phyloP scores from a whole-genome alignment of 148 eudicot genomes.

The Vaccinium darrowii region DNA sequence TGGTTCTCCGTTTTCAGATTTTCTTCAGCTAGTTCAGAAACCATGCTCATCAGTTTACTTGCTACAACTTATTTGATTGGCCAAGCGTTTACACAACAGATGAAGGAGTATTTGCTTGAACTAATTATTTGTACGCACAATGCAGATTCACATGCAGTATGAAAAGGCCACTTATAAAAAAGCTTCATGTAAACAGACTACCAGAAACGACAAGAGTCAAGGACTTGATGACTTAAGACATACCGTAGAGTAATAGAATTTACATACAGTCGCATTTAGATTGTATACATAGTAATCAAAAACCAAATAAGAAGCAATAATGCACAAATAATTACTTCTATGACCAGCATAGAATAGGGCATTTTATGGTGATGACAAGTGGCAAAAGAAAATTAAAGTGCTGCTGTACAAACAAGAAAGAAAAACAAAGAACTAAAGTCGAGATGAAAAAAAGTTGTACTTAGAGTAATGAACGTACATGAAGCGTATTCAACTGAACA shows the following conservation, averaged over 20 bases:
- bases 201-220: background rate
- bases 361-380: background rate
- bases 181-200: background rate
- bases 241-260: background rate
- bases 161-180: background rate
- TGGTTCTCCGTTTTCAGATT: conserved; percentile 6
- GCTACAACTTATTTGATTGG: background rate
- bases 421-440: background rate
- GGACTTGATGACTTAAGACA: background rate
- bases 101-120: background rate
- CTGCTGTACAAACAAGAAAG: background rate
- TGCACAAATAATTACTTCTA: background rate
- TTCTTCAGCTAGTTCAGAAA: background rate
- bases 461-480: conserved; percentile 52
- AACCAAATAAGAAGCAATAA: conserved; percentile 5
- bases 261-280: background rate
- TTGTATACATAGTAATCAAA: background rate
- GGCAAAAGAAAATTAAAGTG: background rate
- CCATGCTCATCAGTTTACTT: background rate
- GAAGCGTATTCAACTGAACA: conserved; percentile 84
- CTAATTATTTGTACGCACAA: background rate
- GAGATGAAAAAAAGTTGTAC: conserved; percentile 4
- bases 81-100: background rate
- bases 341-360: background rate
- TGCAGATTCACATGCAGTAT: background rate